Evolutionary conservation across 768 basidiomycete genomes (phyloP).

Genomic region (Naganishia onofrii): DNA sequence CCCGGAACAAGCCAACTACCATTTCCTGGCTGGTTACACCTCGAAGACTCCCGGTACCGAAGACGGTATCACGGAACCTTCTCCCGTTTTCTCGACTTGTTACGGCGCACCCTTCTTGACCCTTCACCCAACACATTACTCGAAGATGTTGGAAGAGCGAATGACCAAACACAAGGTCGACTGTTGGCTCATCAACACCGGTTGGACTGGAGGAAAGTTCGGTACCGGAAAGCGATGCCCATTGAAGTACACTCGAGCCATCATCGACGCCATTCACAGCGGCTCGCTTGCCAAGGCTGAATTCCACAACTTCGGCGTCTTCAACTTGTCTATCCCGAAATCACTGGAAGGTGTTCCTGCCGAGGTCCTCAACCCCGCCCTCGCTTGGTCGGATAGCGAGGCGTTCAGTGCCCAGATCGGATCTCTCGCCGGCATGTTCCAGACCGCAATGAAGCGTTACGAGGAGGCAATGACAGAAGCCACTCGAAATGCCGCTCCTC

Average conservation of each 20-base stretch:
- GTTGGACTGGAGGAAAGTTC: conserved; percentile 79
- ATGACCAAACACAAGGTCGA: conserved; percentile 85
- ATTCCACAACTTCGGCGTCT: conserved; percentile 75
- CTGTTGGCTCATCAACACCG: conserved; percentile 99
- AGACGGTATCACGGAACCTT: conserved; percentile 95
- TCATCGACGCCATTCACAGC: conserved; percentile 94
- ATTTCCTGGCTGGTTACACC: conserved; percentile 92
- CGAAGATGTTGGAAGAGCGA: conserved; percentile 90
- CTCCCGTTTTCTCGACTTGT: conserved; percentile 98
- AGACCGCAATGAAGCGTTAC: conserved; percentile 87
- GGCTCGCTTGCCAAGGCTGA: conserved; percentile 83
- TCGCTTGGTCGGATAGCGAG: conserved; percentile 81
- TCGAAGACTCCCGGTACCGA: conserved; percentile 96
- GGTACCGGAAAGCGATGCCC: conserved; percentile 92
- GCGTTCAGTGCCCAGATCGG: conserved; percentile 83
- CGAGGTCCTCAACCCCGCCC: conserved; percentile 77
- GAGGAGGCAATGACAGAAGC: conserved; percentile 77
- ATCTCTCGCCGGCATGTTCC: conserved; percentile 90
- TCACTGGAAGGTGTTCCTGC: conserved; percentile 78
- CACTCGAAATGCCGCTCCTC: conserved; percentile 78
- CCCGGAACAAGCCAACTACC: conserved; percentile 93
- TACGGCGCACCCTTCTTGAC: conserved; percentile 99
- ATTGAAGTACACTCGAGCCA: conserved; percentile 89
- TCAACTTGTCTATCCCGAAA: conserved; percentile 82
- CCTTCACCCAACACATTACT: conserved; percentile 92